Base-by-base conservation (phyloP, 495 filamentous ascomycete species). In the Hypoxylon lenormandii region DNA sequence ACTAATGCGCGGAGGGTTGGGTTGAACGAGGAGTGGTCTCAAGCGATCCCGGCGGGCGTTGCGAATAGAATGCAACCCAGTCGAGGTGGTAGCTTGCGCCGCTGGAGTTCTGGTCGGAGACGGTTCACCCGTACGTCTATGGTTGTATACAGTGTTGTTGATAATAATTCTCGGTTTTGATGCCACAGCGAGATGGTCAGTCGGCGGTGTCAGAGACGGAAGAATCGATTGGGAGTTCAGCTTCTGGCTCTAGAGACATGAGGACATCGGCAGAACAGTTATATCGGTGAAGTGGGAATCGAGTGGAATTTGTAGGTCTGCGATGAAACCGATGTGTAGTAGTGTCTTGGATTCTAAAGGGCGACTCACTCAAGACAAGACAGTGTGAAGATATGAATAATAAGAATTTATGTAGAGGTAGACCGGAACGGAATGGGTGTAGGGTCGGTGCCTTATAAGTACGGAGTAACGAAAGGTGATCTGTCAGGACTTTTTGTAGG, bases 181-280 rank as follows among this genome's bases (percentile, higher is more conserved):
- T 10, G 66, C 62, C 62, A 69, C 50, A 26, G 65, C 65, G 30
- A 70, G 38, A 63, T 49, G 69, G 69, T 82, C 78, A 80, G 72
- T 79, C 79, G 63, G 80, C 77, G 60, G 80, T 79, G 71, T 80
- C 80, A 71, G 73, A 76, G 73, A 78, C 74, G 66, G 74, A 75
- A 71, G 28, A 71, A 70, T 77, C 61, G 47, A 72, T 74, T 64
- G 67, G 56, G 66, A 70, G 66, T 75, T 61, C 70, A 67, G 64
- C 37, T 70, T 71, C 60, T 72, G 64, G 69, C 63, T 58, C 78
- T 77, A 81, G 72, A 77, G 80, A 81, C 77, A 81, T 80, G 78
- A 67, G 78, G 73, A 76, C 77, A 79, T 79, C 69, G 61, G 67
- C 60, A 40, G 23, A 22, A 48, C 22, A 66, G 19, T 49, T 57